phyloP scores from a whole-genome alignment of 1,284 basidiomycete genomes.

The Cryptococcus sp. region DNA sequence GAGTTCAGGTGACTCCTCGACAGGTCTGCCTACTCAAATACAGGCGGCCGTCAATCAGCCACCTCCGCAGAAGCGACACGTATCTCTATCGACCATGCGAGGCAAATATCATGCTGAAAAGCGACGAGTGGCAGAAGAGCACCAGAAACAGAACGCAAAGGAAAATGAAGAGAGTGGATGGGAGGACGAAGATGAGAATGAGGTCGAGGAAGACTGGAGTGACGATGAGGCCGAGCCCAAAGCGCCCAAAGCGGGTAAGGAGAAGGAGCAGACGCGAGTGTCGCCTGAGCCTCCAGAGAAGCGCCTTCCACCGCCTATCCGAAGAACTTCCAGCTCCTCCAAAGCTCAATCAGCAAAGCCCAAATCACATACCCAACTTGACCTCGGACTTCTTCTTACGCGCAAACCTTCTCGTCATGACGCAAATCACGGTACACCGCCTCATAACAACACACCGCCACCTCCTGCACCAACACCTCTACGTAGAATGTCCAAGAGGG shows the following conservation, averaged over 20 bases:
- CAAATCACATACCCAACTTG: conserved; percentile 7
- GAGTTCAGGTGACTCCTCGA: conserved; percentile 33
- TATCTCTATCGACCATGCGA: conserved; percentile 47
- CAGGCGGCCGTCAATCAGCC: not conserved
- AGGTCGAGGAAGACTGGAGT: conserved; percentile 22
- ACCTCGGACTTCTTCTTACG: conserved; percentile 7
- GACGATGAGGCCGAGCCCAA: conserved; percentile 11
- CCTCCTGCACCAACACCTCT: conserved; percentile 38
- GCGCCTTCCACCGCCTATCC: not conserved
- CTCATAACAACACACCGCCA: conserved; percentile 16
- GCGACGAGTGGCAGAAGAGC: conserved; percentile 36
- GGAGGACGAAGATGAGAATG: conserved; percentile 32
- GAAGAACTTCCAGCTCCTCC: conserved; percentile 7
- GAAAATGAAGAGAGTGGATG: conserved; percentile 24
- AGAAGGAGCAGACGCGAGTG: not conserved
- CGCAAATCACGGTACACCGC: not conserved
- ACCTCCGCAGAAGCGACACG: conserved; percentile 28
- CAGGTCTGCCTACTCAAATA: conserved; percentile 18
- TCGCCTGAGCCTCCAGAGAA: conserved; percentile 2
- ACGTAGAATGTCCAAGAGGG: conserved; percentile 36
- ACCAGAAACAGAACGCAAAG: conserved; percentile 21
- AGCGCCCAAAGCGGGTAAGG: conserved; percentile 2
- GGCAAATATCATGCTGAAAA: conserved; percentile 46
- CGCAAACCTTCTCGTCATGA: conserved; percentile 6
- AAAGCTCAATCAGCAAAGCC: conserved; percentile 5